Evolutionary conservation across 2,329 filamentous ascomycete species (phyloP).

Genomic region (Fusarium sp.): DNA sequence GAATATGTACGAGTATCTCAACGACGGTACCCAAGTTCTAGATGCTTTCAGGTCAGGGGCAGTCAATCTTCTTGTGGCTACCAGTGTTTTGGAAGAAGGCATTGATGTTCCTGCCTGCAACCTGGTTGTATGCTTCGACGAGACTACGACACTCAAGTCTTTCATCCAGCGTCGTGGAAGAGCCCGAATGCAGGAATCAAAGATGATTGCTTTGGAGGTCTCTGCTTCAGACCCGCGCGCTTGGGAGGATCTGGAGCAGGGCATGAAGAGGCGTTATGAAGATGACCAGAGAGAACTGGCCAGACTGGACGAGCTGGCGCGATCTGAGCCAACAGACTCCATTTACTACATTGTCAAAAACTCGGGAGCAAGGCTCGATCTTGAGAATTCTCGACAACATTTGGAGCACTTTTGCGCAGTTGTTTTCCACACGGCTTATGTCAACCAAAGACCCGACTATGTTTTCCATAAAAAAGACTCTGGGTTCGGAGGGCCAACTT

Average conservation of each 20-base stretch:
- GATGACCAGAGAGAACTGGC: conserved; percentile 67
- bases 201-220: conserved; percentile 57
- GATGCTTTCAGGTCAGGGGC: conserved; percentile 64
- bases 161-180: conserved; percentile 69
- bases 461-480: conserved; percentile 55
- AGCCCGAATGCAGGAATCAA: conserved; percentile 62
- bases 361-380: conserved; percentile 73
- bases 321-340: conserved; percentile 44
- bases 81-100: conserved; percentile 74
- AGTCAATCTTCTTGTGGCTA: conserved; percentile 70
- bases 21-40: conserved; percentile 48
- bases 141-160: conserved; percentile 61
- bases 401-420: conserved; percentile 83
- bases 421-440: conserved; percentile 67
- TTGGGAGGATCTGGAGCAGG: conserved; percentile 75
- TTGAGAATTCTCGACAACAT: conserved; percentile 79
- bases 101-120: conserved; percentile 75
- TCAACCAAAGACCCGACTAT: conserved; percentile 76
- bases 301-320: conserved; percentile 61
- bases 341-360: conserved; percentile 51
- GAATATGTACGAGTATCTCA: conserved; percentile 55
- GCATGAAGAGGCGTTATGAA: conserved; percentile 78
- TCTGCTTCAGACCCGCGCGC: conserved; percentile 48
- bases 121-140: conserved; percentile 68
- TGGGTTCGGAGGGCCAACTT: conserved; percentile 33